Conservation (phyloP, 305 asterid species). For the Stenogyne calaminthoides region DNA sequence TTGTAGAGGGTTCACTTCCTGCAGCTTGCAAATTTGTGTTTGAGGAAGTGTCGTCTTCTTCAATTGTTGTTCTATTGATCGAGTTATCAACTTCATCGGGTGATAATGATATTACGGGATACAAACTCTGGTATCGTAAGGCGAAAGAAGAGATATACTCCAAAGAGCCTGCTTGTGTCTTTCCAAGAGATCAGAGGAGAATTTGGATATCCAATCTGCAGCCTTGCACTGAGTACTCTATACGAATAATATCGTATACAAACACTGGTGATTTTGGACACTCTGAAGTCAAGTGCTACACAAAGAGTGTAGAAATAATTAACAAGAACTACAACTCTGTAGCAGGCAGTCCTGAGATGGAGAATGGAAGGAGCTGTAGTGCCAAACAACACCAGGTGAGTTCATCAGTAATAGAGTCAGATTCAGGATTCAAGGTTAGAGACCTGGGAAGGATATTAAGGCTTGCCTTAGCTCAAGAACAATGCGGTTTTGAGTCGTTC, state of each 20-base stretch:
- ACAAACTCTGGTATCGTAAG: conserved; percentile 59
- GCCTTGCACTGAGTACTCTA: conserved; percentile 90
- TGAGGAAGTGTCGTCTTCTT: conserved; percentile 78
- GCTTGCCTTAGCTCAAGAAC: conserved; percentile 78
- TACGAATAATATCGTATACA: conserved; percentile 75
- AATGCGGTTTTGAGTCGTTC: conserved; percentile 59
- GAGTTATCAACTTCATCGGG: conserved; percentile 57
- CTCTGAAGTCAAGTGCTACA: conserved; percentile 92
- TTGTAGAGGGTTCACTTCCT: conserved; percentile 84
- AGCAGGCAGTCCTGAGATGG: conserved; percentile 46
- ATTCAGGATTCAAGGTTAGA: conserved; percentile 88
- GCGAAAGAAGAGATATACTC: conserved; percentile 59
- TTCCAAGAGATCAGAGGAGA: conserved; percentile 76
- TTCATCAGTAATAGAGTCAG: conserved; percentile 57
- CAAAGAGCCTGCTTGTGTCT: conserved; percentile 57
- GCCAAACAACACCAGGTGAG: conserved; percentile 35
- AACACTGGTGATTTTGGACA: conserved; percentile 74
- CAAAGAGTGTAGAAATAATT: conserved; percentile 78
- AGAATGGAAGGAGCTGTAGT: conserved; percentile 36
- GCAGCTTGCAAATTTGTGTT: conserved; percentile 94
- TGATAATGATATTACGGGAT: conserved; percentile 55
- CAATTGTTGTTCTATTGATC: conserved; percentile 69
- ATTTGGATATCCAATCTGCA: conserved; percentile 80
- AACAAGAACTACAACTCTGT: conserved; percentile 44
- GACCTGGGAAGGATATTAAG: conserved; percentile 82